Evolutionary conservation across 805 yeast genomes (phyloP), one percentile per base, ranked within the genome.

Genomic region (Candida patagonica): DNA sequence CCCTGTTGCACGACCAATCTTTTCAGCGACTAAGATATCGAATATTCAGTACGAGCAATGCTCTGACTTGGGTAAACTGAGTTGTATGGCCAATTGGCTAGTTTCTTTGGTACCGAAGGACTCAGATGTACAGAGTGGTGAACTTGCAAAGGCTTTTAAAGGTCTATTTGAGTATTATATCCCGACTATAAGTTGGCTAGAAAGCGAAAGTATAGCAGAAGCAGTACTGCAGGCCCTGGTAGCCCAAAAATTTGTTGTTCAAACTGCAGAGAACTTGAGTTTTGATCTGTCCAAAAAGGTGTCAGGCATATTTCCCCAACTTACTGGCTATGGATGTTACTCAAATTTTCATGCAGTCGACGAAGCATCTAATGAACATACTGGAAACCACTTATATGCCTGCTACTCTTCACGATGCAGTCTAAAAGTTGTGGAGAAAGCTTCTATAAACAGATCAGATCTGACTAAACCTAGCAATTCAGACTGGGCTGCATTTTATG

Each of bases 251-350:
- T 38, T 26, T n/a, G 37, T 30, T 6, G 42, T 34, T 25, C 43
- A 20, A 34, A 30, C 31, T 47, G 37, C 30, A 37, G 35, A 34
- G 33, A 41, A 19, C n/a, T 13, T 22, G 42, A 9, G 30, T 4
- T 20, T 24, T 19, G 19, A 30, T 22, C 5, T 23, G 4, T n/a
- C 24, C 10, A 25, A 26, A 27, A 27, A 21, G 5, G 37, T 36
- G 10, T 39, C 54, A 1, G 67, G 67, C 1, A 66, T 62, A 13
- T 30, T 62, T 13, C 57, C 66, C 3, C 37, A 44, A 6, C 42
- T 61, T 6, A 44, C 61, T 9, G 59, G 62, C n/a, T 32, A 38
- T 32, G 64, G 66, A 2, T 61, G 65, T 44, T 61, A 60, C 35
- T 43, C 63, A 2, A 35, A 19, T 8, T 38, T 37, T 20, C 53